Evolutionary conservation across 441 rosid genomes (phyloP).

Genomic region (Populus hybrid): DNA sequence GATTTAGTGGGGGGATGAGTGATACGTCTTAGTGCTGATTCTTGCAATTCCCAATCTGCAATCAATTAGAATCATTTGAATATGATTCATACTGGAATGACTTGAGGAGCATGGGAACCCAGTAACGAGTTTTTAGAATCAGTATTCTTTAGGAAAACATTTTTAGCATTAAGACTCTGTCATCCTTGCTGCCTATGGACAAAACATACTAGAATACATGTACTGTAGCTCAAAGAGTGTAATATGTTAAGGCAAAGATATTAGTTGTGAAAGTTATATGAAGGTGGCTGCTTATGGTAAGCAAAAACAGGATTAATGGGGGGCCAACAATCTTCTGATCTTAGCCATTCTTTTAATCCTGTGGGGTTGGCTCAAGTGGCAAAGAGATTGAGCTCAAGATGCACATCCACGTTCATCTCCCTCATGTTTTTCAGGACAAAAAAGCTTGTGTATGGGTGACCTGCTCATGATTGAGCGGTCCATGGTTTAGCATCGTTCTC

Average conservation of each 20-base stretch:
- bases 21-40: background rate
- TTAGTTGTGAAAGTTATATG: too few species aligned
- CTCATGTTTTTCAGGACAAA: background rate
- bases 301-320: background rate
- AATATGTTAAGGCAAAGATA: background rate
- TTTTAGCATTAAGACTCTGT: too few species aligned
- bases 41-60: background rate
- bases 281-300: background rate
- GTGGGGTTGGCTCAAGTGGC: background rate
- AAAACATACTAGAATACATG: too few species aligned
- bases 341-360: background rate
- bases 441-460: background rate
- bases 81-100: background rate
- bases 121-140: too few species aligned
- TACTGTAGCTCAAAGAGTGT: background rate
- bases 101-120: too few species aligned
- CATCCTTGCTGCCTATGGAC: too few species aligned
- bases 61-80: background rate
- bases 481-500: background rate
- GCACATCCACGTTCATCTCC: background rate
- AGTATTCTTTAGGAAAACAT: too few species aligned
- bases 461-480: background rate
- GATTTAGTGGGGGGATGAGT: background rate
- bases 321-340: background rate
- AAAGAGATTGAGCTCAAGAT: background rate